phyloP scores from a whole-genome alignment of 257 asterid species.

The Leptodermis oblonga region DNA sequence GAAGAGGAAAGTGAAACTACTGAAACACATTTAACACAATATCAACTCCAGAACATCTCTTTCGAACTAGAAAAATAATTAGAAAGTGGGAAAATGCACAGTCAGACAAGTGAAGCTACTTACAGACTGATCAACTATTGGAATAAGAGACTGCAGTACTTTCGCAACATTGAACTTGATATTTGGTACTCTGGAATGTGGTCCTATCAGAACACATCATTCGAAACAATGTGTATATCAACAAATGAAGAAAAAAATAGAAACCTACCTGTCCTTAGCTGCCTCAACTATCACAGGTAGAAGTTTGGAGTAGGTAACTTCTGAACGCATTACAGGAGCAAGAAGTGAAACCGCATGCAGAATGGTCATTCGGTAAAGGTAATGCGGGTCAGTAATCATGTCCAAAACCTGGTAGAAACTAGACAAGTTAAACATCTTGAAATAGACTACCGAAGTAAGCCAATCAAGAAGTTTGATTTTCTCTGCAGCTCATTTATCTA shows the following conservation, averaged over 20 bases:
- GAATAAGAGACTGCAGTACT: slow-evolving; percentile 81
- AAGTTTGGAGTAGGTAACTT: slow-evolving; percentile 44
- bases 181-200: slow-evolving; percentile 78
- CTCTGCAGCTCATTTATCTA: neutral
- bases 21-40: neutral
- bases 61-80: neutral
- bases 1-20: neutral
- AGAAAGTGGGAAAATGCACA: neutral
- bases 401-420: slow-evolving; percentile 38
- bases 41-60: neutral
- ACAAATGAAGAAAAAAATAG: slow-evolving; percentile 1
- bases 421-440: neutral
- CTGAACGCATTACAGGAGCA: slow-evolving; percentile 53
- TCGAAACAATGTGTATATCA: neutral
- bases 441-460: neutral
- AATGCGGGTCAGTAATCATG: slow-evolving; percentile 53
- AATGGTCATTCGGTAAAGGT: slow-evolving; percentile 55
- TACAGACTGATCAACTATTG: slow-evolving; percentile 80
- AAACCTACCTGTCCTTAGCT: slow-evolving; percentile 65
- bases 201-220: slow-evolving; percentile 10
- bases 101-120: slow-evolving; percentile 22
- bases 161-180: slow-evolving; percentile 89
- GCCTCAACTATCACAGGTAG: slow-evolving; percentile 55
- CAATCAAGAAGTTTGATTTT: neutral
- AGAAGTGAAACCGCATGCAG: slow-evolving; percentile 53